A percentile compares a stretch with the other conserved stretches of the same genome.
These are phyloP conservation scores for Suillus placidus DNA, from an alignment of 768 basidiomycete genomes.

Conservation along the genomic window DNA sequence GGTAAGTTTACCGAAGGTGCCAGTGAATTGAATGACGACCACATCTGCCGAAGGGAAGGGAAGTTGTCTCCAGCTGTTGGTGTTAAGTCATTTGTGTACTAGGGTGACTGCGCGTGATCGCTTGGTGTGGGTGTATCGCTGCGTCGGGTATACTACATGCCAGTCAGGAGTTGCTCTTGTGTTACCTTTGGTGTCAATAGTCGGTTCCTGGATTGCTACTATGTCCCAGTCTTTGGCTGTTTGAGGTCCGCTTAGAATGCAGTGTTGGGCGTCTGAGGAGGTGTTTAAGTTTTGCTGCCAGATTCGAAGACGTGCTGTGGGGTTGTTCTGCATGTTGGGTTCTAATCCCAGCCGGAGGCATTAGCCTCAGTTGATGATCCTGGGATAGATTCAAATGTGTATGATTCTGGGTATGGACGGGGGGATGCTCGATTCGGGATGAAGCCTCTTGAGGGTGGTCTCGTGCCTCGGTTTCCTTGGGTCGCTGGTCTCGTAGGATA, in stretches of 20 bases:
- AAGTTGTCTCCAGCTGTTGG: conserved; percentile 28
- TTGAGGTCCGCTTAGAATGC: conserved; percentile 17
- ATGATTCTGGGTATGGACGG: background rate
- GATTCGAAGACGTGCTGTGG: conserved; percentile 19
- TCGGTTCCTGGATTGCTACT: conserved; percentile 9
- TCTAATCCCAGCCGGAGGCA: background rate
- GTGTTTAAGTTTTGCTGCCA: conserved; percentile 35
- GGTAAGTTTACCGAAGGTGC: background rate
- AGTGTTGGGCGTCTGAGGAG: conserved; percentile 22
- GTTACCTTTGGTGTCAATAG: background rate
- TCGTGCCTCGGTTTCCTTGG: background rate
- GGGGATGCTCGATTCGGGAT: background rate
- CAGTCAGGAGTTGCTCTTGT: background rate
- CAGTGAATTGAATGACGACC: conserved; percentile 19
- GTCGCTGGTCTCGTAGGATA: background rate
- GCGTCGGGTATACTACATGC: conserved; percentile 1
- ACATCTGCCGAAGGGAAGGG: conserved; percentile 23
- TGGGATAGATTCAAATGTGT: background rate
- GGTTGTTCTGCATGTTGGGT: background rate
- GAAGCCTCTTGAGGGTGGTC: background rate
- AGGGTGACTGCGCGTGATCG: conserved; percentile 21
- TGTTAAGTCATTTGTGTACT: conserved; percentile 20
- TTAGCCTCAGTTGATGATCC: background rate
- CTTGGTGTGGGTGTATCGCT: background rate
- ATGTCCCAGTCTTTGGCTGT: conserved; percentile 7